Percentiles rank a stretch among this genome's conserved stretches.
phyloP scores from a whole-genome alignment of 805 yeast species.

The Scheffersomyces spartinae region DNA sequence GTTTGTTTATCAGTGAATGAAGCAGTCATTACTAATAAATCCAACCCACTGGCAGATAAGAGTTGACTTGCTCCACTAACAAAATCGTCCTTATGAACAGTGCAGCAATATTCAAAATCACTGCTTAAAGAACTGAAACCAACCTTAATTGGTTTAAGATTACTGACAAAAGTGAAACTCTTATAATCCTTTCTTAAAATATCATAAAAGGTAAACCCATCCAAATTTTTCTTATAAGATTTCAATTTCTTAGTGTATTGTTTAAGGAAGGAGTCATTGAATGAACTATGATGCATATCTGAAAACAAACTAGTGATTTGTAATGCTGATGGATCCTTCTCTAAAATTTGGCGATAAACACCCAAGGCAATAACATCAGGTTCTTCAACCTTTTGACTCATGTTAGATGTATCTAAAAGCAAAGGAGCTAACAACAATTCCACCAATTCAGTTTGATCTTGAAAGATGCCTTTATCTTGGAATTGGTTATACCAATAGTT shows the following conservation, averaged over 20 bases:
- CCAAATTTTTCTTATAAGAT: constrained; percentile 48
- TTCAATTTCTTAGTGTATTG: constrained; percentile 16
- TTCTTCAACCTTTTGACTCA: constrained; percentile 50
- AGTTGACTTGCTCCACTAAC: too few relatives aligned
- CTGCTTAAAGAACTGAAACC: constrained; percentile 76
- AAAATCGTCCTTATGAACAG: too few relatives aligned
- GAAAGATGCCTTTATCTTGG: constrained; percentile 6
- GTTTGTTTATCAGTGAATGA: constrained; percentile 24
- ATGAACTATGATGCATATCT: constrained; percentile 21
- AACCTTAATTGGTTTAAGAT: constrained; percentile 19
- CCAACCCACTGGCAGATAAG: too few relatives aligned
- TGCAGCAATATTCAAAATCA: too few relatives aligned
- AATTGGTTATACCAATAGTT: constrained; percentile 39
- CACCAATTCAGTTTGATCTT: constrained; percentile 21
- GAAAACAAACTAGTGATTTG: constrained; percentile 14
- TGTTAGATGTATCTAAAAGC: constrained; percentile 63
- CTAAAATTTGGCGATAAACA: constrained; percentile 18
- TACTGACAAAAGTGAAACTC: constrained; percentile 36
- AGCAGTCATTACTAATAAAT: constrained; percentile 23
- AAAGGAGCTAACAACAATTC: constrained; percentile 55
- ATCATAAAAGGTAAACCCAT: constrained; percentile 48
- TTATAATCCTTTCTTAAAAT: constrained; percentile 79
- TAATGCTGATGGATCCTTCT: constrained; percentile 2
- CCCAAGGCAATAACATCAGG: constrained; percentile 40
- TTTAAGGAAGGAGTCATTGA: too few relatives aligned